phyloP scores from a whole-genome alignment of 2,329 filamentous ascomycete species.

The Cladosporium sp. region DNA sequence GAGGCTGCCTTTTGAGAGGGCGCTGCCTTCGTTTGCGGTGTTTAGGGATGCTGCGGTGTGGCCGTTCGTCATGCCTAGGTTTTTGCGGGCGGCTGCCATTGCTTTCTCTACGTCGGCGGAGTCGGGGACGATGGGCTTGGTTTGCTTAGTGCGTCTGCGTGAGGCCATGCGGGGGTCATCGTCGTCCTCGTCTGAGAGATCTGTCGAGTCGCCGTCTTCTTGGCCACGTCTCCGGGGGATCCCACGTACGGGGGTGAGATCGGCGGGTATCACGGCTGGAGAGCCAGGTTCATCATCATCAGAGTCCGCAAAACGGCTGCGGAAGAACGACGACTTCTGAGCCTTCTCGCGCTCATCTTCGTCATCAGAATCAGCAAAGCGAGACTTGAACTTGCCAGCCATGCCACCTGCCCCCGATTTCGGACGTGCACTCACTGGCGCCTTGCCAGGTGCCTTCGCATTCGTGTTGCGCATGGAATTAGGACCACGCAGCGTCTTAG shows the following conservation, averaged over 20 bases:
- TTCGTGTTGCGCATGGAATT: constrained; percentile 6
- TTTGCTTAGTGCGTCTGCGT: constrained; percentile 42
- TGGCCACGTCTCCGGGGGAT: constrained; percentile 53
- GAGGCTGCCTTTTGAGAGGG: constrained; percentile 36
- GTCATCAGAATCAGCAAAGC: constrained; percentile 70
- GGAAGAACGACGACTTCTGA: constrained; percentile 32
- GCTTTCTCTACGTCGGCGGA: constrained; percentile 35
- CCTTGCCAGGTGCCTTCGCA: constrained; percentile 2
- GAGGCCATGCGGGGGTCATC: constrained; percentile 28
- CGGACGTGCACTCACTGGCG: not conserved
- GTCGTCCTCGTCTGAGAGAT: constrained; percentile 44
- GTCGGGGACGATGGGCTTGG: constrained; percentile 28
- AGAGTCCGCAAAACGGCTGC: constrained; percentile 47
- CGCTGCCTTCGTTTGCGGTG: constrained; percentile 27
- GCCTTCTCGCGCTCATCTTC: constrained; percentile 35
- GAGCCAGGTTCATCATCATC: constrained; percentile 44
- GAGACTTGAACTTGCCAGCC: constrained; percentile 42
- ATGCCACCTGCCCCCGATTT: constrained; percentile 7
- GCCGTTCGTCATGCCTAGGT: constrained; percentile 27
- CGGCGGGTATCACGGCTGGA: constrained; percentile 25
- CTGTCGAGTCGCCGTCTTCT: constrained; percentile 56
- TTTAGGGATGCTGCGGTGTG: constrained; percentile 12
- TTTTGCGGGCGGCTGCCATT: constrained; percentile 31
- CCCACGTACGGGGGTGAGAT: constrained; percentile 53
- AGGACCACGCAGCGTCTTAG: constrained; percentile 16